phyloP scores from a whole-genome alignment of 768 basidiomycete species.

The Tulasnella sp. region DNA sequence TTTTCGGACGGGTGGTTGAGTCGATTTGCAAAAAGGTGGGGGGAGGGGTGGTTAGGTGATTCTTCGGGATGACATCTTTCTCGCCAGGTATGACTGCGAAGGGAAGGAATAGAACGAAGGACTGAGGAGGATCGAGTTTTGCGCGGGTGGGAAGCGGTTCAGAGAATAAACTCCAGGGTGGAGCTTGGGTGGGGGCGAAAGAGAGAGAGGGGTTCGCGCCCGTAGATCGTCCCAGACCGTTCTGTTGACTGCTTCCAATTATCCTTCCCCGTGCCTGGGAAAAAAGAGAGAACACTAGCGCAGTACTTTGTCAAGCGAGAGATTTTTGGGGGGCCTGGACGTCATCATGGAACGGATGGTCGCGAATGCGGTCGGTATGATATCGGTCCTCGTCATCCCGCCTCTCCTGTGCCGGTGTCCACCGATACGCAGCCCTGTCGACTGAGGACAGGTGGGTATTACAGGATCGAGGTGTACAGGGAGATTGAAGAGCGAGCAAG shows the following conservation, averaged over 20 bases:
- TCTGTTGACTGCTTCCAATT: background rate
- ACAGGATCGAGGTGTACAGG: too few relatives aligned
- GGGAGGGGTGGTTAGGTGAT: background rate
- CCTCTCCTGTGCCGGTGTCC: background rate
- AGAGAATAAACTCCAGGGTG: conserved; percentile 2
- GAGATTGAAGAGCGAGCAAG: background rate
- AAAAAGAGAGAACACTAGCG: too few relatives aligned
- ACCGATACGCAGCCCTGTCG: background rate
- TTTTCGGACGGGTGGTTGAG: background rate
- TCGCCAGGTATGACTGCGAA: background rate
- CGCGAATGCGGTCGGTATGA: background rate
- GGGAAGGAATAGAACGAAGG: background rate
- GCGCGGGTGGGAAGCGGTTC: too few relatives aligned
- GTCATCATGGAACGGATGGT: too few relatives aligned
- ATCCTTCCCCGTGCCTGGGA: background rate
- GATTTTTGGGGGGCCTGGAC: background rate
- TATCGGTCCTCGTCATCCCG: background rate
- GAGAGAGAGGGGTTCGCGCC: background rate
- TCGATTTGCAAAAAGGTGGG: background rate
- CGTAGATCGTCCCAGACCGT: conserved; percentile 4
- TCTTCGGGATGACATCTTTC: conserved; percentile 6
- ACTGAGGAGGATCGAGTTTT: too few relatives aligned
- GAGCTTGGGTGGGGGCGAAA: background rate
- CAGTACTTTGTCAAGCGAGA: background rate
- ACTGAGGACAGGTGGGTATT: background rate